phyloP scores from a whole-genome alignment of 2,329 filamentous ascomycete genomes.

The Rachicladosporium sp. region DNA sequence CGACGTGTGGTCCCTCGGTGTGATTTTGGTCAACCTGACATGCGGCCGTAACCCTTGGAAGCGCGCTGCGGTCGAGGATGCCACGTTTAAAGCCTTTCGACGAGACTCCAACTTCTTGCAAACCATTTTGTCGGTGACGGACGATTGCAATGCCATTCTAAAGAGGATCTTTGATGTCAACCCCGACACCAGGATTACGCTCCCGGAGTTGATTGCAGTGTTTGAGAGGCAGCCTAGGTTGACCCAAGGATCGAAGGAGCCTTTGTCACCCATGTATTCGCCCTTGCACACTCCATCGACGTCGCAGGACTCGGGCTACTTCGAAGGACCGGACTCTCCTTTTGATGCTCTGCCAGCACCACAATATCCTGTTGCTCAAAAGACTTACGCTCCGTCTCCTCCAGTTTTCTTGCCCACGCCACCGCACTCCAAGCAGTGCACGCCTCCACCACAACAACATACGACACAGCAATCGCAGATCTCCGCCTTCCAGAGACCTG shows the following conservation, averaged over 20 bases:
- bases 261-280: conserved; percentile 30
- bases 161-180: conserved; percentile 78
- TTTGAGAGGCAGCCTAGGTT: conserved; percentile 55
- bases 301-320: conserved; percentile 2
- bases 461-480: conserved; percentile 10
- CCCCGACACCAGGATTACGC: conserved; percentile 68
- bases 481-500: conserved; percentile 3
- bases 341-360: conserved; percentile 19
- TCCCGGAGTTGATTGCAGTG: conserved; percentile 58
- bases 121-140: conserved; percentile 81
- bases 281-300: conserved; percentile 25
- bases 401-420: conserved; percentile 8
- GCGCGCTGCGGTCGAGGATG: conserved; percentile 83
- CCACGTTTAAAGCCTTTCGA: conserved; percentile 83
- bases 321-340: conserved; percentile 4
- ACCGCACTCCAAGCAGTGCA: conserved; percentile 16
- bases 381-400: too few relatives aligned
- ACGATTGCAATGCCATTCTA: conserved; percentile 80
- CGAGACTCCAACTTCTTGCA: conserved; percentile 78
- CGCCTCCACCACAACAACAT: conserved; percentile 17
- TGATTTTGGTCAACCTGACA: conserved; percentile 92
- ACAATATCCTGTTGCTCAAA: conserved; percentile 10
- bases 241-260: conserved; percentile 39
- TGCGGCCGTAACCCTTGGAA: conserved; percentile 99
- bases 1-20: conserved; percentile 95